Conservation (phyloP, 441 rosid genomes). For the Bruguiera hainesii region DNA sequence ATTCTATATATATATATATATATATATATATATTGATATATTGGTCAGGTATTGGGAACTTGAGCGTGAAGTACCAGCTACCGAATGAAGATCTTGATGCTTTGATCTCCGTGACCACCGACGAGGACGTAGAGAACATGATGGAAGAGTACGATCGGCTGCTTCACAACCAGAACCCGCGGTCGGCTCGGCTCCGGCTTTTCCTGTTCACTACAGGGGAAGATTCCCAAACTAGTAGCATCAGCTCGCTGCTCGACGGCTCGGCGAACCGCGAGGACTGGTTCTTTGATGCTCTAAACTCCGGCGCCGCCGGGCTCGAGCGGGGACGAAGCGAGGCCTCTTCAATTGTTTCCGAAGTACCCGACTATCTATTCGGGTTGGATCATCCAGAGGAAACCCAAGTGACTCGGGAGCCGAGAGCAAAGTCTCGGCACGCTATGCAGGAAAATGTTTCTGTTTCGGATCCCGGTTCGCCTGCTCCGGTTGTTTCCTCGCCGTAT, state of each 20-base stretch:
- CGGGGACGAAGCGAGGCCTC: conserved; percentile 83
- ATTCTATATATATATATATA: no score
- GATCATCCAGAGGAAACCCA: conserved; percentile 64
- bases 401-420: conserved; percentile 43
- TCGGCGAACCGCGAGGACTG: conserved; percentile 79
- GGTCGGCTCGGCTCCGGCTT: conserved; percentile 77
- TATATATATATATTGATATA: neutral
- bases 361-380: conserved; percentile 83
- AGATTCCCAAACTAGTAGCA: conserved; percentile 66
- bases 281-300: conserved; percentile 85
- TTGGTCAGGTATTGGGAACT: conserved; percentile 46
- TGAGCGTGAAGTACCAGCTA: conserved; percentile 84
- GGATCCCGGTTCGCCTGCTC: conserved; percentile 88
- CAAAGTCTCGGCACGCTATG: conserved; percentile 32
- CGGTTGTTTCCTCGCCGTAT: conserved; percentile 59
- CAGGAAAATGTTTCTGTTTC: conserved; percentile 57
- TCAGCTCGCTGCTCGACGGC: conserved; percentile 80
- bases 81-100: conserved; percentile 97
- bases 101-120: conserved; percentile 81
- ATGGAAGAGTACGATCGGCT: conserved; percentile 92
- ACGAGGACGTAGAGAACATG: conserved; percentile 96
- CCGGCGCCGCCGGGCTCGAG: conserved; percentile 44
- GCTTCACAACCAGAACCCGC: conserved; percentile 57
- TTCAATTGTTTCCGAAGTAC: conserved; percentile 80
- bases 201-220: conserved; percentile 64